Conservation (phyloP, 1,284 basidiomycete genomes). For the Stereum hirsutum region DNA sequence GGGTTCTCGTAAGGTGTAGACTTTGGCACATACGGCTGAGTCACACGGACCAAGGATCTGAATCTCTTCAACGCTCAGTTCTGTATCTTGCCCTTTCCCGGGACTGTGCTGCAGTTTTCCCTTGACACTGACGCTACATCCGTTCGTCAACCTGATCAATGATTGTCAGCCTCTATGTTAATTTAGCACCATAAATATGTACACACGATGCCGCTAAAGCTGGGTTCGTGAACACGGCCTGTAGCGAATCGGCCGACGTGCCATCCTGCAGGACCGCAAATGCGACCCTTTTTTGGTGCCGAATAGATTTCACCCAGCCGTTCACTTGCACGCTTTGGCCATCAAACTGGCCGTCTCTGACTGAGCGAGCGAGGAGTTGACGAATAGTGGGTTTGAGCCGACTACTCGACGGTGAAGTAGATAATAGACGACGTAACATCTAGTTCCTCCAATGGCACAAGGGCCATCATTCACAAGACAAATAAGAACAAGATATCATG, state of each 20-base stretch:
- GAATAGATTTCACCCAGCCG: constrained; percentile 81
- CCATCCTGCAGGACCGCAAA: constrained; percentile 85
- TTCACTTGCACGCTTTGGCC: constrained; percentile 27
- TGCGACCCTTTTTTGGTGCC: constrained; percentile 79
- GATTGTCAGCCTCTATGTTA: no score
- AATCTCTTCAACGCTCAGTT: constrained; percentile 63
- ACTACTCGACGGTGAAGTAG: background rate
- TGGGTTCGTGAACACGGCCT: constrained; percentile 63
- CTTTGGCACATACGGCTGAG: constrained; percentile 43
- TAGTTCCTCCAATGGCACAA: no score
- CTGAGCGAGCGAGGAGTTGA: constrained; percentile 35
- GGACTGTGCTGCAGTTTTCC: constrained; percentile 61
- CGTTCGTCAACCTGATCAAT: constrained; percentile 60
- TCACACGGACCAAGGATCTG: constrained; percentile 70
- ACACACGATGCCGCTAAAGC: constrained; percentile 32
- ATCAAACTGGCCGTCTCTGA: constrained; percentile 10
- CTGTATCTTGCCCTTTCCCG: constrained; percentile 63
- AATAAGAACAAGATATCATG: no score
- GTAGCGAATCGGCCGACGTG: constrained; percentile 55
- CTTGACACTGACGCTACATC: constrained; percentile 58
- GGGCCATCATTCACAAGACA: no score
- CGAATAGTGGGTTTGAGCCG: constrained; percentile 40
- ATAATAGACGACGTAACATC: no score
- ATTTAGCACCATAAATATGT: no score
- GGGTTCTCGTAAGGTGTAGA: background rate